Conservation (phyloP, 2,329 filamentous ascomycete species). For the Aspergillus caelatus region DNA sequence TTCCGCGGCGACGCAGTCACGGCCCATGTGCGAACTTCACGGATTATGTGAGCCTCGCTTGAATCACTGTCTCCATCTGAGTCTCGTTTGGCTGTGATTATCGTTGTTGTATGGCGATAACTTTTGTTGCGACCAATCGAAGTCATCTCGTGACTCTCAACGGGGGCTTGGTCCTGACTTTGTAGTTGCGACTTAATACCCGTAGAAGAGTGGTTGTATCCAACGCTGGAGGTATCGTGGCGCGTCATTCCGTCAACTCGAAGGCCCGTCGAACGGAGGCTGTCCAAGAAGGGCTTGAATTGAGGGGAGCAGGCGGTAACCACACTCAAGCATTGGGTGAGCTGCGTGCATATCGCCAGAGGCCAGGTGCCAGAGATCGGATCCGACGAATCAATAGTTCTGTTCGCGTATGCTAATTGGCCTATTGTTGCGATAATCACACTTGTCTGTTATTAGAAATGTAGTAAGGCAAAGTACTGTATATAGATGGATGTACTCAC, state of each 20-base stretch:
- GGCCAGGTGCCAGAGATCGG: not conserved
- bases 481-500: not conserved
- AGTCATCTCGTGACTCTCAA: not conserved
- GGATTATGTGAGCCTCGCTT: conserved; percentile 30
- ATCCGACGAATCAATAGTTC: not conserved
- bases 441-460: not conserved
- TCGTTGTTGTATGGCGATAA: conserved; percentile 16
- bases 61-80: conserved; percentile 29
- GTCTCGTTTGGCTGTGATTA: conserved; percentile 15
- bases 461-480: not conserved
- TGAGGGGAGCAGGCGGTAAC: not conserved
- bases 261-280: not conserved
- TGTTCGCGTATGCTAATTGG: not conserved
- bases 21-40: conserved; percentile 28
- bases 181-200: conserved; percentile 12
- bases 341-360: not conserved
- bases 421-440: not conserved
- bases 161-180: not conserved
- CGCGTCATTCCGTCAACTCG: not conserved
- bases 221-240: not conserved
- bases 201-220: not conserved
- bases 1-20: conserved; percentile 20
- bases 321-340: not conserved
- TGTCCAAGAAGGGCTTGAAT: not conserved
- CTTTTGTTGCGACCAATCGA: not conserved